Base-by-base conservation (phyloP, 2,329 filamentous ascomycete genomes). In the Fusarium succisae region DNA sequence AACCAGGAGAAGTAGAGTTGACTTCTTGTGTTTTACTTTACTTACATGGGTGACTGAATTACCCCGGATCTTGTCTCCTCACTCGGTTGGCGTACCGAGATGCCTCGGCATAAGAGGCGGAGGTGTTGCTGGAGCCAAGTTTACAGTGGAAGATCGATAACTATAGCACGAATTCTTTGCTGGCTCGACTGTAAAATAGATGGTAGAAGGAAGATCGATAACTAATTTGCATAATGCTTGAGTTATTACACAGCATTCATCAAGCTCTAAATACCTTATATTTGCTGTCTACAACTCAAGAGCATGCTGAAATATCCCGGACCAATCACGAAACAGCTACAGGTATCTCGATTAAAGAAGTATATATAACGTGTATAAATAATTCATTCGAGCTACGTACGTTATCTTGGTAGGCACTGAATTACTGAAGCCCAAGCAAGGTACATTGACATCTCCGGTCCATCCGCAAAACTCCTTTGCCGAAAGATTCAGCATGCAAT, bases 401-500 rank as follows among this genome's bases (percentile, higher is more conserved):
- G 18, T 38, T 28, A 55, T 41, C 35, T 55, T 55, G 35, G 51
- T 55, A 55, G 51, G 24, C 51, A 41, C 26, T 41, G 51, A 41
- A 41, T 55, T 55, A 55, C 51, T 55, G 37, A 55, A 55, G 51
- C 51, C 24, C 35, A 53, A 26, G 32, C 24, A 35, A 24, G 48
- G 50, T 26, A 55, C 26, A 20, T 30, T 38, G 32, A 15, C 41
- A 48, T 58, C 45, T 17, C 43, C 20, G 22, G 45, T 51, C 32
- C 32, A 59, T 37, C 32, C 43, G 56, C 56, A 51, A 59, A 74
- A 74, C 72, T 74, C 72, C 72, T 64, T 74, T 68, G 67, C 72
- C 63, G 72, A 74, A 72, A 63, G 59, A 64, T 44, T 51, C 60
- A 66, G 67, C 68, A 74, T 74, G 72, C 72, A 73, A 69, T 53